Conservation (phyloP, 2,329 filamentous ascomycete genomes). For the Elsinoe perseae region DNA sequence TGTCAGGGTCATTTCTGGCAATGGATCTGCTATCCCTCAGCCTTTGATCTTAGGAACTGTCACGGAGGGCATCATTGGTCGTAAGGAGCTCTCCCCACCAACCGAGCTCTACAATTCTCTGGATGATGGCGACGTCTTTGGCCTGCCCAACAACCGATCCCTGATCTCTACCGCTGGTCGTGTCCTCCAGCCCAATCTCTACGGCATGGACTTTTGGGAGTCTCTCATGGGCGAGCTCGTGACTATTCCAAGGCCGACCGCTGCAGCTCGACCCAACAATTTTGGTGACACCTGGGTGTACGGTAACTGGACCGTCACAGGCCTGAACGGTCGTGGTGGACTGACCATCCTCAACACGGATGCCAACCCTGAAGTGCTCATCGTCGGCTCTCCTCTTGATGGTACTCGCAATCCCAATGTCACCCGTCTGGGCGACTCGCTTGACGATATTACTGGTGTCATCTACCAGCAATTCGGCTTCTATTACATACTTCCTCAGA, state of each 20-base stretch:
- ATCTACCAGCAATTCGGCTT: slow-evolving; percentile 59
- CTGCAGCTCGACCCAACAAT: slow-evolving; percentile 53
- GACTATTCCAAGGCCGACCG: slow-evolving; percentile 50
- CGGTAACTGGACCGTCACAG: slow-evolving; percentile 57
- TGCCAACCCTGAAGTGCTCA: slow-evolving; percentile 61
- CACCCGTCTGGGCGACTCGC: slow-evolving; percentile 56
- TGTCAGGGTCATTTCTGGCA: slow-evolving; percentile 44
- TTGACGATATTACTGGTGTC: slow-evolving; percentile 61
- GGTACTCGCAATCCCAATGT: slow-evolving; percentile 52
- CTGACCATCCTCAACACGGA: slow-evolving; percentile 57
- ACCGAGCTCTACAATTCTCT: slow-evolving; percentile 54
- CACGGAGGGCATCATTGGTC: slow-evolving; percentile 26
- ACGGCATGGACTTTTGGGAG: slow-evolving; percentile 69
- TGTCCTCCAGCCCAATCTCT: slow-evolving; percentile 50
- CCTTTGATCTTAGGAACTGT: slow-evolving; percentile 56
- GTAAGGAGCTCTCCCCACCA: slow-evolving; percentile 43
- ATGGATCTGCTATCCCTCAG: slow-evolving; percentile 43
- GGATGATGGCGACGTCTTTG: slow-evolving; percentile 59
- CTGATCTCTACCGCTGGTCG: slow-evolving; percentile 55
- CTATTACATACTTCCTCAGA: slow-evolving; percentile 60
- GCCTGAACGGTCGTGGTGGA: slow-evolving; percentile 55
- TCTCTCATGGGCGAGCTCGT: slow-evolving; percentile 60
- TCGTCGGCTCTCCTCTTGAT: slow-evolving; percentile 58
- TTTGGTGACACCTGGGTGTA: slow-evolving; percentile 64
- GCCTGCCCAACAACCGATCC: slow-evolving; percentile 54